A percentile compares a stretch with the other conserved stretches of the same genome.
Evolutionary conservation across 2,329 filamentous ascomycete species (phyloP).

Genomic region (Claviceps paspali): DNA sequence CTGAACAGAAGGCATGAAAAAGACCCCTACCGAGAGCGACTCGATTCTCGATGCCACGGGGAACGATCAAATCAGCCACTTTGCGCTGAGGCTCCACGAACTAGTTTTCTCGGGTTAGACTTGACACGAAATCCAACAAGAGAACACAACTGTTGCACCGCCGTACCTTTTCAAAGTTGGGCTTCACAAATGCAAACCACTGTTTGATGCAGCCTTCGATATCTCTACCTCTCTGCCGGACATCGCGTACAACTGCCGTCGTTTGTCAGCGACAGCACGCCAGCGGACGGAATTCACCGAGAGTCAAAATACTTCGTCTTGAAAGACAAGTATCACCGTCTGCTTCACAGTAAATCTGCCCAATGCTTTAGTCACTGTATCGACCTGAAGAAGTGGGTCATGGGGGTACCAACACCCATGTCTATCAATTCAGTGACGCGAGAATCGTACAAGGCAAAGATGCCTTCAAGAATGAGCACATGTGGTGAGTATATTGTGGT

Average conservation of each 20-base stretch:
- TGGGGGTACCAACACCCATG: constrained; percentile 49
- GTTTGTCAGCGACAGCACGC: constrained; percentile 3
- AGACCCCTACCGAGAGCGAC: constrained; percentile 60
- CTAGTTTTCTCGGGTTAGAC: constrained; percentile 15
- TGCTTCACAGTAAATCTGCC: constrained; percentile 83
- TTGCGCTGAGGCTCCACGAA: constrained; percentile 86
- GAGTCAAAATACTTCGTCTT: constrained; percentile 47
- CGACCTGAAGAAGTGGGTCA: neutral
- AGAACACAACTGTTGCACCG: neutral
- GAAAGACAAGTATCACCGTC: constrained; percentile 90
- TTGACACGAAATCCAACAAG: neutral
- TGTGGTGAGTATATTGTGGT: constrained; percentile 92
- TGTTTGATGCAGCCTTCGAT: constrained; percentile 95
- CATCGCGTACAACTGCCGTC: constrained; percentile 63
- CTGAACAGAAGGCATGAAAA: too few species aligned
- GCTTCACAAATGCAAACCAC: constrained; percentile 93
- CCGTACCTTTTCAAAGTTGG: constrained; percentile 68
- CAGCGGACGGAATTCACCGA: too few species aligned
- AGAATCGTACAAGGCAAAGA: constrained; percentile 82
- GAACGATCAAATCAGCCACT: constrained; percentile 88
- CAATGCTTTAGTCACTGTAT: constrained; percentile 1
- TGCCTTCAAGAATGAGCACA: constrained; percentile 88
- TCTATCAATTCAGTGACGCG: constrained; percentile 77
- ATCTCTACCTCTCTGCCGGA: constrained; percentile 75
- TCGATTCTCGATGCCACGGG: constrained; percentile 83